These are phyloP conservation scores for Hypsizygus marmoreus DNA, from an alignment of 768 basidiomycete genomes.

Conservation along the genomic window DNA sequence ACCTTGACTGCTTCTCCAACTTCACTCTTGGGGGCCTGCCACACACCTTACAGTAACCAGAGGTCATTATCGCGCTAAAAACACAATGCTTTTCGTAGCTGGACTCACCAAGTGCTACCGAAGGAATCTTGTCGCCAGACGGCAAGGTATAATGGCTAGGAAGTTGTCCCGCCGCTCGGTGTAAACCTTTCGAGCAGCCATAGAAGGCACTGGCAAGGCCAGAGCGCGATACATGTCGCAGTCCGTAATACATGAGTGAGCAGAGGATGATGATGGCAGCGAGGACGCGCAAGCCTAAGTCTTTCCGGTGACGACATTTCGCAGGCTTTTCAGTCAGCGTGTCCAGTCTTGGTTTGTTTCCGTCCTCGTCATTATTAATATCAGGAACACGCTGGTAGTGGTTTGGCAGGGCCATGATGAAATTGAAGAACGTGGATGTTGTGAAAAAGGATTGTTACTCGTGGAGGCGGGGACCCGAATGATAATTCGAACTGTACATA, in stretches of 20 bases:
- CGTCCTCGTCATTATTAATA: background rate
- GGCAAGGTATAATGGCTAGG: constrained; percentile 59
- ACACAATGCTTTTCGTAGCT: background rate
- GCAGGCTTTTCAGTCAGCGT: background rate
- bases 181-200: constrained; percentile 9
- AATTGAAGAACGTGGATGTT: background rate
- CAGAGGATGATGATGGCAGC: background rate
- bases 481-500: too few species aligned
- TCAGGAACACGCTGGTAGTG: constrained; percentile 7
- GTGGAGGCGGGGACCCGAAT: too few species aligned
- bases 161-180: constrained; percentile 17
- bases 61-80: background rate
- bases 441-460: too few species aligned
- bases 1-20: constrained; percentile 73
- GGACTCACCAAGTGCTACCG: constrained; percentile 63
- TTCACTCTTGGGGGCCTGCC: constrained; percentile 56
- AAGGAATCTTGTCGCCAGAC: constrained; percentile 69
- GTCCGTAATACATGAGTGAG: constrained; percentile 8
- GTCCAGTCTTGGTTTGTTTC: background rate
- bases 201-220: background rate
- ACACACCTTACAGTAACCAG: constrained; percentile 48
- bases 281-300: background rate
- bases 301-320: background rate
- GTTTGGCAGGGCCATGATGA: constrained; percentile 13
- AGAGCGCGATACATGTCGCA: constrained; percentile 5